Evolutionary conservation across 116 monocot species (phyloP), one percentile per base, ranked within the genome.

Genomic region (Trichopus zeylanicus): DNA sequence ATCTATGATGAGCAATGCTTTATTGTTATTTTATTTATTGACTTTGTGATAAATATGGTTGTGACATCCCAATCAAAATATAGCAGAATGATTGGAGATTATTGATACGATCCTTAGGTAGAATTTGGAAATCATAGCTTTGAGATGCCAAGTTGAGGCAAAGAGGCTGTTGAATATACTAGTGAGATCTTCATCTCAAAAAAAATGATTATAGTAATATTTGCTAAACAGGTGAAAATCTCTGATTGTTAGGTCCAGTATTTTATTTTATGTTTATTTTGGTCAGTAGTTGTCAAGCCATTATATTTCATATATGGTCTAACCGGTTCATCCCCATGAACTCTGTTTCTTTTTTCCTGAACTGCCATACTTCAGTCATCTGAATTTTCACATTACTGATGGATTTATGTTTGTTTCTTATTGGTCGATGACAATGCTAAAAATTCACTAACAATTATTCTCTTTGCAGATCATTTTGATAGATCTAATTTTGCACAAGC

Each of bases 401-500:
- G 42, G n/a, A n/a, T 42, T 42, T 42, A 42, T 42, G 8, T 42
- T 42, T 42, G n/a, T 15, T 8, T 33, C 8, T 33, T 33, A 8
- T 33, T 33, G 4, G 32, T 33, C 6, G 8, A 33, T 8, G 8
- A 33, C 32, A 33, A 4, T 33, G 32, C 8, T 33, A 3, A 42
- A 18, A 4, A 13, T 11, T 48, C 3, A 0, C 8, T 19, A 48
- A 4, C 7, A 1, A 0, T 33, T 1, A 6, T 18, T 23, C 8
- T 48, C 5, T 46, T 5, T 33, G 23, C 42, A 92, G 92, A 92
- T 92, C 60, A 66, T 87, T 62, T 72, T 95, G 58, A 95, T 90
- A 49, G 90, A 95, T 87, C 69, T 95, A 69, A 90, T 95, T 57
- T 65, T 95, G 64, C 95, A 90, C 86, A 95, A 90, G 75, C 71